These are phyloP conservation scores for Sarcodon sp. DNA, from an alignment of 768 basidiomycete genomes.

Conservation along the genomic window DNA sequence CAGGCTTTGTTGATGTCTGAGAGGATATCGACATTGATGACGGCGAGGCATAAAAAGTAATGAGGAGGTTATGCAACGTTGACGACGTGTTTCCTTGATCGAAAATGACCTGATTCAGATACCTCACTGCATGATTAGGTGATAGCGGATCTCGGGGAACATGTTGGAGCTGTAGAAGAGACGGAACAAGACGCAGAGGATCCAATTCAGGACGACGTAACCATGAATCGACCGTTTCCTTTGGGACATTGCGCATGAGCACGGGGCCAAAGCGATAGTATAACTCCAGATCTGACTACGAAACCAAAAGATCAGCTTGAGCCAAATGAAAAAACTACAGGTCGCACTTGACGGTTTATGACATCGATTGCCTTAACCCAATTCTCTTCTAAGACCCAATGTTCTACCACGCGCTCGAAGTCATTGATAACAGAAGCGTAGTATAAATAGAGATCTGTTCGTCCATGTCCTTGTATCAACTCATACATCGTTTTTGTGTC, in stretches of 20 bases:
- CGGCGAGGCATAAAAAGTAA: constrained; percentile 70
- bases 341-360: constrained; percentile 74
- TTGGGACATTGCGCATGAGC: constrained; percentile 75
- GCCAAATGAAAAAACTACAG: neutral
- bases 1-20: constrained; percentile 21
- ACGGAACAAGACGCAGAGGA: constrained; percentile 78
- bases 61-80: constrained; percentile 86
- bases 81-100: constrained; percentile 69
- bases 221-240: constrained; percentile 90
- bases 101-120: constrained; percentile 77
- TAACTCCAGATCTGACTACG: constrained; percentile 68
- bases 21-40: constrained; percentile 31
- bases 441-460: constrained; percentile 85
- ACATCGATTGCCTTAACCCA: constrained; percentile 86
- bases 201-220: constrained; percentile 70
- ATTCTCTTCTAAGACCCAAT: constrained; percentile 87
- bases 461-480: constrained; percentile 85
- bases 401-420: constrained; percentile 72
- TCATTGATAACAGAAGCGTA: constrained; percentile 80
- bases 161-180: constrained; percentile 73
- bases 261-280: constrained; percentile 91
- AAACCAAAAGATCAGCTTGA: constrained; percentile 1
- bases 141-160: constrained; percentile 56
- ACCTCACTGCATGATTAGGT: constrained; percentile 82
- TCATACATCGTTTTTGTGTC: constrained; percentile 83